Evolutionary conservation across 371 early-diverging fungal genomes (phyloP), one percentile per base, ranked within the genome.

Genomic region (Saksenaea vasiformis): DNA sequence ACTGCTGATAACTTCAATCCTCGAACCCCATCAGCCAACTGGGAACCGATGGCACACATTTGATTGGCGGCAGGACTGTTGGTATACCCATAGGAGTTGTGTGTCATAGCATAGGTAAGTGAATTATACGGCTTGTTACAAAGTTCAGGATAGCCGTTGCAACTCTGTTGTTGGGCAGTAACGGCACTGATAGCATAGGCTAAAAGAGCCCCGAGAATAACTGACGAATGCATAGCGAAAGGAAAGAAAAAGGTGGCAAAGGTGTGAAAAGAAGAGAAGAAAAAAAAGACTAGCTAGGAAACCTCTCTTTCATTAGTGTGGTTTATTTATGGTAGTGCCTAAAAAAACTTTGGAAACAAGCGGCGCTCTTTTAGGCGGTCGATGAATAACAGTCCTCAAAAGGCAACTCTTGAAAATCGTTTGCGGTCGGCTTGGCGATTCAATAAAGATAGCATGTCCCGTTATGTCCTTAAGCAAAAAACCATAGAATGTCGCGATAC

Each of bases 121-220:
- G 79, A 55, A 63, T 82, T 68, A 64, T 87, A 91, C 3, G 72
- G 64, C 66, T 78, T 82, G 57, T 75, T 64, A 63, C 93, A 93
- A n/a, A 87, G 79, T 56, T 85, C 85, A 0, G 75, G 62, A 64
- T 89, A 84, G 0, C 93, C 93, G 67, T 93, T 93, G 69, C 93
- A 93, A 13, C 65, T 64, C 26, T 70, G 71, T 60, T 85, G 83
- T n/a, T 47, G 51, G 17, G 51, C 51, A 19, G 51, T 22, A 47
- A 47, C 51, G 5, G 51, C 11, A 11, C 51, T 47, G 19, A 47
- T 10, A 47, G 51, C 3, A 22, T 22, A 47, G 10, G 51, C 51
- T 9, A 47, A 10, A 9, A 47, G 11, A 47, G 51, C 51, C 10
- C 51, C 51, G 51, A 47, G 51, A 22, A 47, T 22, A 47, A 47